A percentile compares a stretch with the other conserved stretches of the same genome.
Conservation (phyloP, 2,329 filamentous ascomycete genomes). For the Chrysosphaeria jannelii region DNA sequence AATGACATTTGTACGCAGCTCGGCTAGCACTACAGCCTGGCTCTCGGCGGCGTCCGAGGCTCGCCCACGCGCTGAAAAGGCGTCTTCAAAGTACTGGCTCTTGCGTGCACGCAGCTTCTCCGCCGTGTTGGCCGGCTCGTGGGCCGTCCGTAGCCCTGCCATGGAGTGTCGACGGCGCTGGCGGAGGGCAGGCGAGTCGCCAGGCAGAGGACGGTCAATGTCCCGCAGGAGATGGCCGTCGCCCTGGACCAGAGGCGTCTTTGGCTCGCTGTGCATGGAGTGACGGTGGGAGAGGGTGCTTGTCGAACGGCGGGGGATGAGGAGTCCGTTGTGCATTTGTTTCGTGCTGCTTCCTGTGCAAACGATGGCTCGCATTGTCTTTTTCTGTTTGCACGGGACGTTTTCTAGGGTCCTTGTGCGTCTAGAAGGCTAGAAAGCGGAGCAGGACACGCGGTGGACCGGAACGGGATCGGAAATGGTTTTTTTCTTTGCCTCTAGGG, state of each 20-base stretch:
- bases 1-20: constrained; percentile 32
- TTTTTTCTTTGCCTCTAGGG: no score
- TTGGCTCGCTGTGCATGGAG: no score
- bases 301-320: no score
- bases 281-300: no score
- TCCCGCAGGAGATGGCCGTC: constrained; percentile 10
- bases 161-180: constrained; percentile 3
- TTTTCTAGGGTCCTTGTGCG: no score
- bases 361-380: no score
- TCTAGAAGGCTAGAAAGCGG: no score
- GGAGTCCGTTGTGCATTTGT: no score
- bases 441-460: no score
- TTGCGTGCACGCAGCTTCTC: constrained; percentile 3
- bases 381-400: no score
- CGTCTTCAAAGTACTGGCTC: constrained; percentile 17
- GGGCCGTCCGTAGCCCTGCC: neutral
- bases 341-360: no score
- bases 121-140: neutral
- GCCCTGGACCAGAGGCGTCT: constrained; percentile 11
- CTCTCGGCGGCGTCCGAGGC: constrained; percentile 6
- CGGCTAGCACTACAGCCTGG: constrained; percentile 28
- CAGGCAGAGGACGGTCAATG: constrained; percentile 12
- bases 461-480: no score
- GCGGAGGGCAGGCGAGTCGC: constrained; percentile 8
- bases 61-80: constrained; percentile 10